Percentiles rank a stretch among this genome's conserved stretches.
Evolutionary conservation across 305 asterid genomes (phyloP).

Genomic region (Ajuga reptans): DNA sequence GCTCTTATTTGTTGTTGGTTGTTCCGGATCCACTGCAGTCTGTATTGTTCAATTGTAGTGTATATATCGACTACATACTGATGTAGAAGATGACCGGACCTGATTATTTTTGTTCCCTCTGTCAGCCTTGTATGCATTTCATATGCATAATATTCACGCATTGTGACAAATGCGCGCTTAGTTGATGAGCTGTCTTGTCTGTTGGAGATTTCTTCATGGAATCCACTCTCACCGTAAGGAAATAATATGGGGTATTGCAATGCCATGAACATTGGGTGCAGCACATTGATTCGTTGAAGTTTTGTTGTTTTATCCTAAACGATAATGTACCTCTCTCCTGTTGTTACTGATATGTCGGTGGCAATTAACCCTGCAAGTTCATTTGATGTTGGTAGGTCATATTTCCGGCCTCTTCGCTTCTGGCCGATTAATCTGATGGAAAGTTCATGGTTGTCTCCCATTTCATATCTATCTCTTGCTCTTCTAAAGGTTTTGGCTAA

Average conservation of each 20-base stretch:
- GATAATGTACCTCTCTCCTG: neutral
- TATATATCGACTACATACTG: neutral
- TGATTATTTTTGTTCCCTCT: neutral
- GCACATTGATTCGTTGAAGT: neutral
- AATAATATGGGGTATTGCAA: neutral
- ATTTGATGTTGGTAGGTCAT: no score
- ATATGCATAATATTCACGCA: neutral
- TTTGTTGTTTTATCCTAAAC: neutral
- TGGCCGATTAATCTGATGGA: no score
- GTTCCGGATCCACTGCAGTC: neutral
- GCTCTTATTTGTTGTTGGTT: neutral
- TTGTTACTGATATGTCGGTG: neutral
- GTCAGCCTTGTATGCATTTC: neutral
- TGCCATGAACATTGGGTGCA: neutral
- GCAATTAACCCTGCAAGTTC: neutral
- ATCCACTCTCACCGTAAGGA: neutral
- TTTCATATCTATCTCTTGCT: no score
- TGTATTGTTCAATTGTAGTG: neutral
- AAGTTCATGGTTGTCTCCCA: no score
- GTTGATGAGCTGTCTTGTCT: neutral
- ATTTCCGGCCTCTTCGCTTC: no score
- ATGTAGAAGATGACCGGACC: neutral
- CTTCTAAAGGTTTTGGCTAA: neutral
- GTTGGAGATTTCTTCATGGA: neutral
- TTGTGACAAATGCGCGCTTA: neutral